Evolutionary conservation across 306 rosid species (phyloP).

Genomic region (Luffa aegyptiaca): DNA sequence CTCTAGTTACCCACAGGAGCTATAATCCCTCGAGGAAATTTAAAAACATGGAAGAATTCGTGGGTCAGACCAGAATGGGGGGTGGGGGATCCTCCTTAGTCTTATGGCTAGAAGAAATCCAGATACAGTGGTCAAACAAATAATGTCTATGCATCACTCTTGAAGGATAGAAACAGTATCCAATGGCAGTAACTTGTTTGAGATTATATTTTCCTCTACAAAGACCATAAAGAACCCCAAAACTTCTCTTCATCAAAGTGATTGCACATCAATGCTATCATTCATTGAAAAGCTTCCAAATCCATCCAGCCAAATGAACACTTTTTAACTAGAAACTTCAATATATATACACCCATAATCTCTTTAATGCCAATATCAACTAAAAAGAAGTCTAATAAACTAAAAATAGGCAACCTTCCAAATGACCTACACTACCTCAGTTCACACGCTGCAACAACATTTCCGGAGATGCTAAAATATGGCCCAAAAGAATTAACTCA

Average conservation of each 20-base stretch:
- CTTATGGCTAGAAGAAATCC: not conserved
- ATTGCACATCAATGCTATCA: not conserved
- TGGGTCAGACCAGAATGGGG: not conserved
- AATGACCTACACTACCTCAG: not conserved
- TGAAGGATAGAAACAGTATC: not conserved
- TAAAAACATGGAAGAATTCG: not conserved
- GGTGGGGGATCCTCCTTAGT: not conserved
- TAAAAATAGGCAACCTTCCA: not conserved
- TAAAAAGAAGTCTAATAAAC: not conserved
- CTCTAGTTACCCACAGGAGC: not conserved
- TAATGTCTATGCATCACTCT: not conserved
- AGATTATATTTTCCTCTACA: not conserved
- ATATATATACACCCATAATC: not conserved
- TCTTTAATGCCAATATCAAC: not conserved
- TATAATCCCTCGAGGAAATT: not conserved
- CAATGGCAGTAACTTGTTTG: not conserved
- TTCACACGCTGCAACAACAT: not conserved
- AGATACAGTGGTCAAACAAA: not conserved
- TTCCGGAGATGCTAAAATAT: not conserved
- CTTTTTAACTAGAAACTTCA: not conserved
- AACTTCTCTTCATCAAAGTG: not conserved
- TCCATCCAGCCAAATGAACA: not conserved
- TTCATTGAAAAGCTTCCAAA: not conserved
- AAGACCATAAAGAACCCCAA: not conserved
- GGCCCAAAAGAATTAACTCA: not conserved